Percentiles rank a stretch among this genome's conserved stretches.
These are phyloP conservation scores for Casuarina glauca DNA, from an alignment of 306 rosid species.

Conservation along the genomic window DNA sequence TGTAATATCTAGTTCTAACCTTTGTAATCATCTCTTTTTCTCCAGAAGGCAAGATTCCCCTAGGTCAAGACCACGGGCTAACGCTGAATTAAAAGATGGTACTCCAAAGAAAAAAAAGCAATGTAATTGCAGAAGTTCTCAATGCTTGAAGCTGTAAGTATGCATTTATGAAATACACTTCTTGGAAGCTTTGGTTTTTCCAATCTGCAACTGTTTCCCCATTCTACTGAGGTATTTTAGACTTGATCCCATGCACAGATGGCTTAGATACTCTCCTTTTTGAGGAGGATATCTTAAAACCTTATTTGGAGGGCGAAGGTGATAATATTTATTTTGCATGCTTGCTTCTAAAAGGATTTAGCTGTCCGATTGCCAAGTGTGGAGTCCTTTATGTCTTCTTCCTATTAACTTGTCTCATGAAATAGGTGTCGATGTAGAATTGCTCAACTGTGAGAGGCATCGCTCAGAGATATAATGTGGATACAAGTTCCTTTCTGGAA, in stretches of 20 bases:
- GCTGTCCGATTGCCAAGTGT: no score
- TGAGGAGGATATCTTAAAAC: conserved; percentile 1
- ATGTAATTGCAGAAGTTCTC: conserved; percentile 87
- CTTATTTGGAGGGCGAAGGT: not conserved
- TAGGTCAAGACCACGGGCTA: conserved; percentile 42
- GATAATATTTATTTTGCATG: not conserved
- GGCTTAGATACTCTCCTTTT: not conserved
- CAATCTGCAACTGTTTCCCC: not conserved
- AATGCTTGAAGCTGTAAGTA: conserved; percentile 91
- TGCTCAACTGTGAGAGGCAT: not conserved
- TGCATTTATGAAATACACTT: conserved; percentile 14
- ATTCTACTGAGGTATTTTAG: not conserved
- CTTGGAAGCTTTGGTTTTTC: conserved; percentile 4
- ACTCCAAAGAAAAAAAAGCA: conserved; percentile 92
- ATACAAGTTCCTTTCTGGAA: not conserved
- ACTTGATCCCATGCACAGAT: not conserved
- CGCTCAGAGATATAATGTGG: not conserved
- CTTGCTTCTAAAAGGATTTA: not conserved
- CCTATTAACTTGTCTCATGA: not conserved
- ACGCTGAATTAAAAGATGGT: conserved; percentile 52
- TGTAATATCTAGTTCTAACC: conserved; percentile 23
- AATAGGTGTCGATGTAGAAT: not conserved
- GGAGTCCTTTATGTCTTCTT: not conserved
- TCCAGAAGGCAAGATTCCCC: conserved; percentile 80
- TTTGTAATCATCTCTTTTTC: conserved; percentile 27